These are phyloP conservation scores for Nicotiana sylvestris DNA, from an alignment of 257 asterid genomes.

Conservation along the genomic window DNA sequence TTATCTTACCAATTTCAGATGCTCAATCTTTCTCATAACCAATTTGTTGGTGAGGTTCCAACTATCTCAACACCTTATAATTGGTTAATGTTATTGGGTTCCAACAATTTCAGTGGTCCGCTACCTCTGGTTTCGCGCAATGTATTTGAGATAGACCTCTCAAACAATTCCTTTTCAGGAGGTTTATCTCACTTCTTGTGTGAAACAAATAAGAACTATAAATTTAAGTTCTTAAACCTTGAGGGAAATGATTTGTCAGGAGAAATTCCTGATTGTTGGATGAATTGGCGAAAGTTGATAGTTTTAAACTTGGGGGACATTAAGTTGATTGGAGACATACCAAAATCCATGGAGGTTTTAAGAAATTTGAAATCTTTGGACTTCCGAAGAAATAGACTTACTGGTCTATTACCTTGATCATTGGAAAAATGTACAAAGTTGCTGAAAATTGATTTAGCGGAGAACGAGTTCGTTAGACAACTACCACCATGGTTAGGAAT, in stretches of 20 bases:
- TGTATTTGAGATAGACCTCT: neutral
- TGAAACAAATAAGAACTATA: neutral
- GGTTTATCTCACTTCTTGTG: too few species aligned
- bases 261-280: constrained; percentile 27
- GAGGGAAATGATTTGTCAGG: constrained; percentile 21
- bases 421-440: too few species aligned
- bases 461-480: constrained; percentile 20
- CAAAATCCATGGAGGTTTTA: constrained; percentile 19
- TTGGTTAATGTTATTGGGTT: neutral
- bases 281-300: neutral
- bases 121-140: constrained; percentile 3
- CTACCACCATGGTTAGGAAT: constrained; percentile 29
- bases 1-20: neutral
- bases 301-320: constrained; percentile 17
- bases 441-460: too few species aligned
- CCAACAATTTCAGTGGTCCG: constrained; percentile 23
- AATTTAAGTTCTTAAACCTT: constrained; percentile 1
- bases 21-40: neutral
- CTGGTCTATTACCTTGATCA: neutral
- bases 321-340: constrained; percentile 21
- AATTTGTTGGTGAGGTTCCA: neutral
- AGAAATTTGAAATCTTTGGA: neutral
- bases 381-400: constrained; percentile 9
- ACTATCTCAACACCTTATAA: neutral
- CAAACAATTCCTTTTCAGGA: too few species aligned